Base-by-base conservation (phyloP, 352 stramenopile species). In the Phytophthora pinifolia region DNA sequence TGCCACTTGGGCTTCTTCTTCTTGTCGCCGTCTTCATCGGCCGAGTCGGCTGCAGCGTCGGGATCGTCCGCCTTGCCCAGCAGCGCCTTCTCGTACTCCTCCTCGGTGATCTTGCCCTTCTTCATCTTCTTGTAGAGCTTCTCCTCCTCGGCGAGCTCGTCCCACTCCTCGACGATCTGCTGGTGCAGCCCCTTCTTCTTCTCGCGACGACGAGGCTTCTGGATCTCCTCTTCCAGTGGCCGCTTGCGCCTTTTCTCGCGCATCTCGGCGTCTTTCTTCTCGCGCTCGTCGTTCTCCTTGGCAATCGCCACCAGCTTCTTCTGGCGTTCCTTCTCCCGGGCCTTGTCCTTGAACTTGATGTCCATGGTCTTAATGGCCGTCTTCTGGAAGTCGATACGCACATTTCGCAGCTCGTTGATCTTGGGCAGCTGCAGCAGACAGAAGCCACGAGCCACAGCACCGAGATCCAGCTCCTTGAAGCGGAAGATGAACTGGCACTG, bases 111-210 rank as follows among this genome's bases (percentile, higher is more conserved):
- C 71, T 99, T 99, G 17, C 97, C 96, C 58, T 93, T 92, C 49
- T 97, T 97, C 31, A 99, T 62, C 69, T 99, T 98, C 71, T 99
- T 99, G 74, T 93, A 98, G 29, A 97, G 50, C 54, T 97, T 88
- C 50, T 98, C 83, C 67, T 99, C 97, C 55, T 99, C 96, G 29
- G 96, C 97, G 9, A 99, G 71, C 46, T 99, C 96, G 51, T 99
- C 97, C 98, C 97, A 99, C 70, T 99, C 98, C 59, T 99, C 96
- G 18, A 98, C 84, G 59, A 99, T 98, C 59, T 96, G 89, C 65
- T 98, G 87, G 57, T 99, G 92, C 39, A 92, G 64, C 22, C 96
- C 96, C 62, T 98, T 97, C 76, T 98, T 99, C 73, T 99, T 99
- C 56, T 92, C 84, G 63, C 85, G 82, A 59, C 85, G 80, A 48